Evolutionary conservation across 257 asterid species (phyloP).

Genomic region (Nicotiana attenuata): DNA sequence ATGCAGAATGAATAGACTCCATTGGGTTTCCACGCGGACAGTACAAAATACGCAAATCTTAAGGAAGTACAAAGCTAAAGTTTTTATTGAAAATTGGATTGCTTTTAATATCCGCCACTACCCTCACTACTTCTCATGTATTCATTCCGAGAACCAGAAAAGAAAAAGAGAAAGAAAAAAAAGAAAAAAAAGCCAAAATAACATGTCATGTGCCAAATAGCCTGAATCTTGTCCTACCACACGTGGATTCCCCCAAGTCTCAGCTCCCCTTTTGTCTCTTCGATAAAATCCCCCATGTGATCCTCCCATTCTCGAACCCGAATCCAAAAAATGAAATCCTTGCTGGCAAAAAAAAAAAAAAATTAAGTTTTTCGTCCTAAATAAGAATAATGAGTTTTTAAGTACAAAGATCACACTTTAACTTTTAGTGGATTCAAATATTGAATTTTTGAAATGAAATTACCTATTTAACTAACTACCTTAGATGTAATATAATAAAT

Average conservation of each 20-base stretch:
- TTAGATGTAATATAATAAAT: not conserved
- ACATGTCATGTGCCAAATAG: slow-evolving; percentile 17
- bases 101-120: slow-evolving; percentile 23
- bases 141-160: not conserved
- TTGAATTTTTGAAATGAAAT: not conserved
- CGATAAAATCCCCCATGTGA: slow-evolving; percentile 9
- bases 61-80: slow-evolving; percentile 36
- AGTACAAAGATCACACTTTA: not conserved
- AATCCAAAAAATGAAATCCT: too few species aligned
- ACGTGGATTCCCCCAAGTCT: slow-evolving; percentile 1
- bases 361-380: not conserved
- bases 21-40: slow-evolving; percentile 15
- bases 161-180: not conserved
- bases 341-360: too few species aligned
- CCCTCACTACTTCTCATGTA: slow-evolving; percentile 11
- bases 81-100: slow-evolving; percentile 17
- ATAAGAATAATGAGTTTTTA: not conserved
- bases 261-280: slow-evolving; percentile 1
- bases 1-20: not conserved
- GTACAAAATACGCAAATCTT: slow-evolving; percentile 35
- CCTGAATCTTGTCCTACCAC: slow-evolving; percentile 1
- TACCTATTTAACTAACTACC: not conserved
- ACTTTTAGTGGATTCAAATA: not conserved
- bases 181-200: not conserved
- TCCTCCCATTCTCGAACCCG: not conserved